Percentiles rank a stretch among this genome's conserved stretches.
These are phyloP conservation scores for Crepidotus variabilis DNA, from an alignment of 768 basidiomycete species.

Conservation along the genomic window DNA sequence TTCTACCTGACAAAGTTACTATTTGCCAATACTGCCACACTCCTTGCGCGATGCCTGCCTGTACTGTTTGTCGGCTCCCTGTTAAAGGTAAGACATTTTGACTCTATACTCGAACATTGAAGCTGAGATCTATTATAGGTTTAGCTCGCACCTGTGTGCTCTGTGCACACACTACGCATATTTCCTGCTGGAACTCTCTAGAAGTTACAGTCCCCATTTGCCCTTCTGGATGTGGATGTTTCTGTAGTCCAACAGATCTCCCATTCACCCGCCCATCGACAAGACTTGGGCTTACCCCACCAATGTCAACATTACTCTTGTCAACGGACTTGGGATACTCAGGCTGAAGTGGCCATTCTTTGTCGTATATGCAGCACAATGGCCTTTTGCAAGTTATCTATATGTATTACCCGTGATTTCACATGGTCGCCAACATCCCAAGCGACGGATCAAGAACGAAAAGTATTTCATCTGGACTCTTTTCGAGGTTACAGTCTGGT, in stretches of 20 bases:
- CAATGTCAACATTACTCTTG: constrained; percentile 10
- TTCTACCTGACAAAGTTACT: constrained; percentile 27
- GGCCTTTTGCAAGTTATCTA: no score
- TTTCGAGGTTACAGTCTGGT: no score
- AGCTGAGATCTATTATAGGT: constrained; percentile 32
- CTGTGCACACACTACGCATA: constrained; percentile 63
- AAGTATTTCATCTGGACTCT: no score
- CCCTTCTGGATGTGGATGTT: constrained; percentile 68
- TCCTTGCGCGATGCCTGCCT: constrained; percentile 44
- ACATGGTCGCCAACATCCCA: no score
- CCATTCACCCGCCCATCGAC: constrained; percentile 28
- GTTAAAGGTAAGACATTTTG: constrained; percentile 52
- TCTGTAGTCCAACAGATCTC: constrained; percentile 37
- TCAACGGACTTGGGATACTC: not conserved
- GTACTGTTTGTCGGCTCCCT: constrained; percentile 74
- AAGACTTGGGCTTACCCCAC: constrained; percentile 24
- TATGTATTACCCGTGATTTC: no score
- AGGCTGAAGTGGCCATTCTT: no score
- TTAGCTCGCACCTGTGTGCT: constrained; percentile 57
- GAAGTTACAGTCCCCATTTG: constrained; percentile 44
- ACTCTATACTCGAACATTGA: not conserved
- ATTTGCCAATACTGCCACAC: constrained; percentile 42
- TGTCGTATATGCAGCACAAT: no score
- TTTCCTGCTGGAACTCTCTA: constrained; percentile 57
- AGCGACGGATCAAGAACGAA: no score